These are phyloP conservation scores for Claviceps fusiformis DNA, from an alignment of 2,329 filamentous ascomycete genomes.

Conservation along the genomic window DNA sequence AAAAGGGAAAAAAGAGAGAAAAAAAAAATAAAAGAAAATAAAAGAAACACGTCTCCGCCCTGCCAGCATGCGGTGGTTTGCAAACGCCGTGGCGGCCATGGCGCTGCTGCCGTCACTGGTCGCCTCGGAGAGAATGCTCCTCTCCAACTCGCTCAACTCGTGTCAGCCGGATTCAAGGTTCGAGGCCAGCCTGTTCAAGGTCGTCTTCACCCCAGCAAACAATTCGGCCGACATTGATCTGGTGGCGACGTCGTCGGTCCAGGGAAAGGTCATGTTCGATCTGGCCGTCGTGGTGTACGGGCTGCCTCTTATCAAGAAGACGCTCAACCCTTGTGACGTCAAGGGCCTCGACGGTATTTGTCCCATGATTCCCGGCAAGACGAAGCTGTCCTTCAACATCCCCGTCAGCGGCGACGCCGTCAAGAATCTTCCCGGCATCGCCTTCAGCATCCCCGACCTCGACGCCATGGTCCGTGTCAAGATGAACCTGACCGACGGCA, in stretches of 20 bases:
- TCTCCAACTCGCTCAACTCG: slow-evolving; percentile 57
- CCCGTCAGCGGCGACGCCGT: slow-evolving; percentile 41
- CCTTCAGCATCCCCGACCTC: slow-evolving; percentile 78
- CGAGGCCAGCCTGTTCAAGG: slow-evolving; percentile 71
- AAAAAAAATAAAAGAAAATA: too few species aligned
- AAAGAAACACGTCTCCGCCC: background rate
- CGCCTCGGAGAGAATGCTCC: slow-evolving; percentile 4
- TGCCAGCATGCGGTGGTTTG: slow-evolving; percentile 3
- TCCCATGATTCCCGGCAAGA: slow-evolving; percentile 75
- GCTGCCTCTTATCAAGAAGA: slow-evolving; percentile 48
- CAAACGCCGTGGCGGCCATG: slow-evolving; percentile 1
- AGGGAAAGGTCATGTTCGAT: slow-evolving; percentile 50
- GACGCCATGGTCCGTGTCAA: slow-evolving; percentile 71
- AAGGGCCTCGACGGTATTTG: slow-evolving; percentile 58
- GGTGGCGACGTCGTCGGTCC: slow-evolving; percentile 60
- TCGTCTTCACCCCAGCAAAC: slow-evolving; percentile 60
- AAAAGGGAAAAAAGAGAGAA: background rate
- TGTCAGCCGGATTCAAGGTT: slow-evolving; percentile 71
- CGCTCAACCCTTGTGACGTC: slow-evolving; percentile 57
- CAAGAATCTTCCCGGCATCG: slow-evolving; percentile 60
- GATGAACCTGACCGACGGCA: slow-evolving; percentile 52
- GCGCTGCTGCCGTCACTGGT: slow-evolving; percentile 4
- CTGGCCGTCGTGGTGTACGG: slow-evolving; percentile 35
- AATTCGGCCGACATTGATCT: slow-evolving; percentile 55
- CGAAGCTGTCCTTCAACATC: slow-evolving; percentile 59